Base-by-base conservation (phyloP, 2,329 filamentous ascomycete species). In the Cladophialophora immunda region DNA sequence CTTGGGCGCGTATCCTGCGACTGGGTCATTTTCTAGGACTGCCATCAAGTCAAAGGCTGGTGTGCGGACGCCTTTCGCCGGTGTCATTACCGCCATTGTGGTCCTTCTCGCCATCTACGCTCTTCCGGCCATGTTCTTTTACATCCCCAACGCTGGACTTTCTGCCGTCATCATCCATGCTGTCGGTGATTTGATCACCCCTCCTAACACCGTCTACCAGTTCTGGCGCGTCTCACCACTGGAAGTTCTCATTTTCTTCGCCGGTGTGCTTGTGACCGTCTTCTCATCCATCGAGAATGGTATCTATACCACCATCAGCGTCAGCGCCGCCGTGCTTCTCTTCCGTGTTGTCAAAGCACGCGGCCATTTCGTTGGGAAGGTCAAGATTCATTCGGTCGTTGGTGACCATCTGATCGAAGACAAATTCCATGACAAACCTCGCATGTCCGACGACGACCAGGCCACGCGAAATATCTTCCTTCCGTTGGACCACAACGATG, bases 11-110 rank as follows among this genome's bases (percentile, higher is more conserved):
- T 99, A 97, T 75, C 92, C 94, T 15, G 92, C 93, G 0, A 99
- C 94, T 2, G 95, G 95, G 1, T 98, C 95, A 2, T 98, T 98
- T 84, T 97, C 92, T 38, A 89, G 95, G 68, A 98, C 95, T 30
- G 94, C 95, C 61, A 97, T 98, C 81, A 97, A 97, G 79, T 95
- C 94, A 4, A 98, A 98, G 80, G 94, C 95, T 58, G 95, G 95
- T 75, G 94, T 97, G 3, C 89, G 93, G 27, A 97, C 94, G 0
- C 94, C 94, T 0, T 89, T 97, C 63, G 93, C 92, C 17, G 94
- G 95, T 80, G 86, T 97, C 50, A 92, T 98, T 70, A 97, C 94
- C 7, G 94, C 92, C 0, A 62, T 91, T 15, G 86, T 98, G 15
- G 94, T 98, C 3, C 85, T 98, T 0, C 82, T 98, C 8, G 94